phyloP scores from a whole-genome alignment of 2,329 filamentous ascomycete genomes.

The Zopfia rhizophila region DNA sequence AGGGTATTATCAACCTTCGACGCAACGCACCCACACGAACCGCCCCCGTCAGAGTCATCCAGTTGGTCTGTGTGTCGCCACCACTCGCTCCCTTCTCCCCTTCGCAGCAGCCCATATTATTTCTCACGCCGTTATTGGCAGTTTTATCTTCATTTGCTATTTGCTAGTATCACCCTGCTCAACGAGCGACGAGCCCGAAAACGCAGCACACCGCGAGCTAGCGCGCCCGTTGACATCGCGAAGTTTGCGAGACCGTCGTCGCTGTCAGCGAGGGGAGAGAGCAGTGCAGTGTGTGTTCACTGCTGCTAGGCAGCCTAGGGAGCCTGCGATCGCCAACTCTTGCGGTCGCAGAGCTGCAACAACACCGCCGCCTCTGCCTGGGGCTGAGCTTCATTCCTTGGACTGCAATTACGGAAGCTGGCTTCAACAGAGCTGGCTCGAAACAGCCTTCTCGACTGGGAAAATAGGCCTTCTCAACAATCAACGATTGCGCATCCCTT shows the following conservation, averaged over 20 bases:
- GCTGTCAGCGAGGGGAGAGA: neutral
- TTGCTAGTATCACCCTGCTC: constrained; percentile 3
- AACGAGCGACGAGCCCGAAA: too few relatives aligned
- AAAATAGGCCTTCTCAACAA: neutral
- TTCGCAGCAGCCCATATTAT: neutral
- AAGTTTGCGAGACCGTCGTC: neutral
- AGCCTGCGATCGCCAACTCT: constrained; percentile 5
- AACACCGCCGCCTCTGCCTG: constrained; percentile 13
- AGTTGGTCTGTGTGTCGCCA: constrained; percentile 1
- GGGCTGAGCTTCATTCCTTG: constrained; percentile 13
- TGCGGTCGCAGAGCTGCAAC: constrained; percentile 4
- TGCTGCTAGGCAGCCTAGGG: constrained; percentile 9
- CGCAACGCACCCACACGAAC: too few relatives aligned
- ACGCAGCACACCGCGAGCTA: neutral
- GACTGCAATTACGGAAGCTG: neutral
- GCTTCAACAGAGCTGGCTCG: neutral
- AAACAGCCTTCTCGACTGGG: neutral
- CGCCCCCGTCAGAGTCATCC: constrained; percentile 1
- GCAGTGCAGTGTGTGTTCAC: neutral
- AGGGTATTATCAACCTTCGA: constrained; percentile 6
- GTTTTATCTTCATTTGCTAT: constrained; percentile 11
- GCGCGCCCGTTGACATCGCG: neutral
- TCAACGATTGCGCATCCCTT: neutral
- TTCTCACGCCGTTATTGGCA: constrained; percentile 5
- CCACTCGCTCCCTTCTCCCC: neutral